These are phyloP conservation scores for Lachancea cidri DNA, from an alignment of 805 yeast genomes.

Conservation along the genomic window DNA sequence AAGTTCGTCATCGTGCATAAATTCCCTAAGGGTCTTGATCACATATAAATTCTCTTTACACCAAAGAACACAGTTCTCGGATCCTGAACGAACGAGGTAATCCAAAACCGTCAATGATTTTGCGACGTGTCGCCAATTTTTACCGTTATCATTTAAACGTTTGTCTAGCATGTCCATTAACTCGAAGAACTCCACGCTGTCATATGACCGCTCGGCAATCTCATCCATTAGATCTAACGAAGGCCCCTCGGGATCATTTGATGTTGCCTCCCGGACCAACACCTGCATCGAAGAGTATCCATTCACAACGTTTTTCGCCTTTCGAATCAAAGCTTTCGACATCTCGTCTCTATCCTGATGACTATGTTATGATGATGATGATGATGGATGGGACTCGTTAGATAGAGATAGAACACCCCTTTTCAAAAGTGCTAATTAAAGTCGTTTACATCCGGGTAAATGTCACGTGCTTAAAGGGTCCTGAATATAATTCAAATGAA, in stretches of 20 bases:
- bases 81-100: constrained; percentile 77
- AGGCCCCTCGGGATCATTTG: constrained; percentile 86
- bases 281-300: constrained; percentile 87
- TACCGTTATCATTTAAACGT: constrained; percentile 91
- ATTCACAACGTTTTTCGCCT: constrained; percentile 68
- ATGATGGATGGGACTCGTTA: too few species aligned
- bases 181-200: constrained; percentile 70
- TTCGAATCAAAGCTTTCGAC: constrained; percentile 76
- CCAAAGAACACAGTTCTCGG: constrained; percentile 89
- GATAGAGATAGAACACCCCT: not conserved
- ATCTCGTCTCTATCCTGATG: constrained; percentile 30
- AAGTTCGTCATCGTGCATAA: constrained; percentile 69
- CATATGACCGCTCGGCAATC: constrained; percentile 67
- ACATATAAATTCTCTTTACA: constrained; percentile 82
- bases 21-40: constrained; percentile 86
- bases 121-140: constrained; percentile 94
- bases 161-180: constrained; percentile 93
- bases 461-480: not conserved
- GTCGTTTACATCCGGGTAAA: not conserved
- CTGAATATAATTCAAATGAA: not conserved
- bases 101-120: constrained; percentile 88
- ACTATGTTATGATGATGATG: not conserved
- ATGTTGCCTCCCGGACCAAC: constrained; percentile 85
- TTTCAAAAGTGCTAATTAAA: not conserved
- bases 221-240: constrained; percentile 77